Percentiles rank a stretch among this genome's conserved stretches.
phyloP scores from a whole-genome alignment of 305 asterid species.

The Fraxinus platypoda region DNA sequence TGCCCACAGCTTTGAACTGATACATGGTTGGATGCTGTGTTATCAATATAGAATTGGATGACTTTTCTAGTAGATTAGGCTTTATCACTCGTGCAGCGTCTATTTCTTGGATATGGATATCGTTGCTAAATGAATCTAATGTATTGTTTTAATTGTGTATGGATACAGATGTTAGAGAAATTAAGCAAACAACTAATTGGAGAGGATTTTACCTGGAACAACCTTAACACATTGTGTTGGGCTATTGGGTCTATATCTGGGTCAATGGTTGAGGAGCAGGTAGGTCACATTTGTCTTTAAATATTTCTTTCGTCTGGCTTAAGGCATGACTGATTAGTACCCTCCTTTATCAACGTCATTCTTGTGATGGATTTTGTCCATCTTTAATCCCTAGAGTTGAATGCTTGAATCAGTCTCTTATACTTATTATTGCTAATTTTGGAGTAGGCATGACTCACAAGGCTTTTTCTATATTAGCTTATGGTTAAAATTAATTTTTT shows the following conservation, averaged over 20 bases:
- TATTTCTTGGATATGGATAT: background rate
- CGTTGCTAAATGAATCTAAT: background rate
- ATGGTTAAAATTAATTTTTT: background rate
- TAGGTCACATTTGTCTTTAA: slow-evolving; percentile 8
- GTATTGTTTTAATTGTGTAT: slow-evolving; percentile 5
- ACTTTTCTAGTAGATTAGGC: background rate
- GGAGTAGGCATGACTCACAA: background rate
- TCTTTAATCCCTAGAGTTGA: background rate
- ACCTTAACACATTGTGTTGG: slow-evolving; percentile 97
- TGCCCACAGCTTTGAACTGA: background rate
- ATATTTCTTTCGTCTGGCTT: background rate
- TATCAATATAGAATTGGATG: background rate
- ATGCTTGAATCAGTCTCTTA: background rate
- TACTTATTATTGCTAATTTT: background rate
- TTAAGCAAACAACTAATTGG: slow-evolving; percentile 79
- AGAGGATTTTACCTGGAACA: slow-evolving; percentile 98
- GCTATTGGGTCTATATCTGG: slow-evolving; percentile 99
- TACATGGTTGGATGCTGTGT: background rate
- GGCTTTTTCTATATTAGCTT: background rate
- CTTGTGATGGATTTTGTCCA: background rate
- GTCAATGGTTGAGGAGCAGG: slow-evolving; percentile 98
- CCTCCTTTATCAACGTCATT: background rate
- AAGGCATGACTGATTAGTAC: background rate
- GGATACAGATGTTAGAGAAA: slow-evolving; percentile 79
- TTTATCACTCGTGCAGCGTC: background rate